Base-by-base conservation (phyloP, 352 stramenopile genomes). In the Globisporangium ultimum region DNA sequence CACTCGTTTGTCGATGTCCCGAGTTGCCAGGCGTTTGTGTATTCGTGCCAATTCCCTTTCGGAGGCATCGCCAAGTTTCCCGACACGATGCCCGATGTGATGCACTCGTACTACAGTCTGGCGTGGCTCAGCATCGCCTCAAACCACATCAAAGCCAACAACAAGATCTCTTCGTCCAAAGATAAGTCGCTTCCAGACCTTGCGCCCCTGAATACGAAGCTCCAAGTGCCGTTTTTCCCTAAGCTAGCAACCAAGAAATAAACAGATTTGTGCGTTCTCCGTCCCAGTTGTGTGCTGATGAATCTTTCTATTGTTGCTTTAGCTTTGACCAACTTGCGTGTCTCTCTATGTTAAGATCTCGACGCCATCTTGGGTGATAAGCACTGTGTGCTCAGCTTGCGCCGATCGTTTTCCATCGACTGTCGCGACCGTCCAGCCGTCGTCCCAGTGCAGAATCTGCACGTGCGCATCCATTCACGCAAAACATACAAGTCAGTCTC, bases 301-400 rank as follows among this genome's bases (percentile, higher is more conserved):
- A 12, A 1, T 49, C 18, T 63, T 42, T 62, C 43, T 57, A 41
- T 55, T 43, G 54, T 38, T 34, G 20, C 9, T 6, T 52, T 22
- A 52, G 11, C 47, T n/a, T 52, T 5, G 47, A 7, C 11, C n/a
- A 8, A n/a, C 17, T 45, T 45, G 13, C 38, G 7, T 12, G 28
- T 17, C 53, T 52, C 24, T 61, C 47, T 78, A 91, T n/a, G 97
- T 99, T 47, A 99, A 69, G 24, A 98, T 90, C 55, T 98, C 93
- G 3, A 97, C 89, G 42, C 96, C 96, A 53, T 97, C 80, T 24
- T 96, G 80, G 4, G 95, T 99, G 55, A 99, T 91, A 13, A 99
- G 72, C 15, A 99, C 79, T n/a, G 96, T 99, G 77, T 99, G 96
- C 67, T 99, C 97, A 56, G 98, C 98, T 68, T 99, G 97, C 20